Percentiles rank a stretch among this genome's conserved stretches.
Conservation (phyloP, 176 grass and related monocot species). For the Tillandsia leiboldiana region DNA sequence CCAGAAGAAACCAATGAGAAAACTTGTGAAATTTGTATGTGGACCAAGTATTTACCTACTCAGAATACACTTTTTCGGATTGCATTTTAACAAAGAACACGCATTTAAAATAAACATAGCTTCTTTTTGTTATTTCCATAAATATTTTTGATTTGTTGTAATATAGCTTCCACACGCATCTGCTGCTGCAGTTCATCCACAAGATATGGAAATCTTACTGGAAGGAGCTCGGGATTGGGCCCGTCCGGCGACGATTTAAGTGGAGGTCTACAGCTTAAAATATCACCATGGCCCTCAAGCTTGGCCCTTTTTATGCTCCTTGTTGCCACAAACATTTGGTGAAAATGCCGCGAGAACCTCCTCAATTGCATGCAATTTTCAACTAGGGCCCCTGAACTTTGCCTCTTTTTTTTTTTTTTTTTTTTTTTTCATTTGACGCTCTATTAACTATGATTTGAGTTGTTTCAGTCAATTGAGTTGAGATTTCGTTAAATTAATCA, state of each 20-base stretch:
- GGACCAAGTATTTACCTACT: no score
- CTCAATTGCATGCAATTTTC: neutral
- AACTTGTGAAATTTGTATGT: no score
- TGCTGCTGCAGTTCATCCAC: conserved; percentile 16
- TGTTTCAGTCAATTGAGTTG: neutral
- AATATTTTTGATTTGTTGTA: neutral
- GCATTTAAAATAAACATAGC: no score
- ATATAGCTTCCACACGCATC: neutral
- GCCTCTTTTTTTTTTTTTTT: no score
- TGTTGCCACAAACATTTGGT: neutral
- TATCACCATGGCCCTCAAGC: conserved; percentile 6
- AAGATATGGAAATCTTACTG: conserved; percentile 27
- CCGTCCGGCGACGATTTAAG: conserved; percentile 16
- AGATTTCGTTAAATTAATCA: neutral
- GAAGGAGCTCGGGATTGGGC: conserved; percentile 12
- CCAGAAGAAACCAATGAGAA: no score
- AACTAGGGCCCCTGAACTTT: neutral
- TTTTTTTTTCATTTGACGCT: no score
- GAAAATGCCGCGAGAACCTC: neutral
- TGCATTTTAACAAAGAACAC: no score
- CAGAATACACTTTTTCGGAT: no score
- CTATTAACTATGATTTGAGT: neutral
- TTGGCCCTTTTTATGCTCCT: conserved; percentile 1
- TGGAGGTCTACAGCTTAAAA: conserved; percentile 2
- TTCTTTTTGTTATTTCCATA: neutral